These are phyloP conservation scores for Pseudocercospora fuligena DNA, from an alignment of 2,329 filamentous ascomycete genomes.

Conservation along the genomic window DNA sequence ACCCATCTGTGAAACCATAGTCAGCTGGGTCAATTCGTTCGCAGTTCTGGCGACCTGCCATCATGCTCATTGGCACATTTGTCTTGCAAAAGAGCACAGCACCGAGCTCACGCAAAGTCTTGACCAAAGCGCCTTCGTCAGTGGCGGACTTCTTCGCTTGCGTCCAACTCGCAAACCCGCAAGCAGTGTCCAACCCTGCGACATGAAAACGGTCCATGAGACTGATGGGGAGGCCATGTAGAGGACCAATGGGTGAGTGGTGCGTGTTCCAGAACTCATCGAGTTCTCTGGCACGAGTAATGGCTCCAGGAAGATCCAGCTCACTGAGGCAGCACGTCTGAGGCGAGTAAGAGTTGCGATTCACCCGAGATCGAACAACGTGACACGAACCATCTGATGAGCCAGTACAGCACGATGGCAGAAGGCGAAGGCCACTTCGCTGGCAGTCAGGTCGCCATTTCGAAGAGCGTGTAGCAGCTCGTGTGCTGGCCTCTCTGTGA, in stretches of 20 bases:
- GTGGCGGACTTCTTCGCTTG: slow-evolving; percentile 54
- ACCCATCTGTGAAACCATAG: slow-evolving; percentile 15
- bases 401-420: slow-evolving; percentile 18
- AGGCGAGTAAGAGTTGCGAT: not conserved
- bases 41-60: slow-evolving; percentile 40
- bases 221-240: slow-evolving; percentile 49
- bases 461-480: slow-evolving; percentile 12
- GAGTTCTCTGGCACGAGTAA: slow-evolving; percentile 46
- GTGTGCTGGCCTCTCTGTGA: slow-evolving; percentile 13
- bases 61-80: slow-evolving; percentile 55
- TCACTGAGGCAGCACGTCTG: slow-evolving; percentile 47
- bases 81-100: slow-evolving; percentile 58
- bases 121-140: slow-evolving; percentile 55
- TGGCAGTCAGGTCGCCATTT: slow-evolving; percentile 16
- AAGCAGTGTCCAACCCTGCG: slow-evolving; percentile 42
- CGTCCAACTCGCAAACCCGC: slow-evolving; percentile 47
- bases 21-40: no score
- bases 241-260: slow-evolving; percentile 46
- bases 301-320: slow-evolving; percentile 44
- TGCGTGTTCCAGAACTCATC: slow-evolving; percentile 45
- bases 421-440: slow-evolving; percentile 20
- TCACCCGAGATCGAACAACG: not conserved
- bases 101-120: slow-evolving; percentile 52
- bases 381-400: slow-evolving; percentile 12
- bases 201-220: slow-evolving; percentile 45